Base-by-base conservation (phyloP, 2,329 filamentous ascomycete species). In the Aspergillus ustus region DNA sequence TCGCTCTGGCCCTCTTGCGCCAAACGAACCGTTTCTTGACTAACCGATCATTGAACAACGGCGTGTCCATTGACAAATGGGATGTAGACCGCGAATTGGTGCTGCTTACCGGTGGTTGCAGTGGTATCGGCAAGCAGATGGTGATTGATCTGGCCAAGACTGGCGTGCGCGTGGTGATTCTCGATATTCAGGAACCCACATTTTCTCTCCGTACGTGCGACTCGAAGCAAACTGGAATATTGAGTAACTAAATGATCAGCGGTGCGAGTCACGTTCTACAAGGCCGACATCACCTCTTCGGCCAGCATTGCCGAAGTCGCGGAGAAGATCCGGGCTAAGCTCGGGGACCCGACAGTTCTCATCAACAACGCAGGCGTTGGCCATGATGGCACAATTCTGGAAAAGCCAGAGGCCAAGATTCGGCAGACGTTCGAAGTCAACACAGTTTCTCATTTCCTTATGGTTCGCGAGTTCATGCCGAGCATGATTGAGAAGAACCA, bases 381-480 rank as follows among this genome's bases (percentile, higher is more conserved):
- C 2, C 66, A 73, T n/a, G 78, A 77, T 20, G 77, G 80, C 20
- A 77, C 79, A 0, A 82, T 86, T 57, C 74, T 85, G 2, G 74
- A 81, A 2, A 78, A 79, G 52, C 73, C 74, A 7, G 79, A 82
- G 64, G 69, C 71, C 20, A 73, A 78, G 25, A 77, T 85, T 46
- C 73, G 78, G 13, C 78, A 78, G 62, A 81, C 82, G 7, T 84
- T 85, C 65, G 80, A 82, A 60, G 81, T 85, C 59, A 85, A 85
- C 71, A 75, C 80, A 8, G 74, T 85, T 51, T 75, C 79, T 20
- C 82, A 85, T 67, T 85, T 80, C 71, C 77, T 79, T 60, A 82
- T 78, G 60, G 78, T 83, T 9, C 77, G 80, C 55, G 82, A 83
- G 63, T 85, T 85, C 71, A 66, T 85, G 34, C 84, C 83, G 0